Conservation (phyloP, 768 basidiomycete genomes). For the Lactarius quietus region DNA sequence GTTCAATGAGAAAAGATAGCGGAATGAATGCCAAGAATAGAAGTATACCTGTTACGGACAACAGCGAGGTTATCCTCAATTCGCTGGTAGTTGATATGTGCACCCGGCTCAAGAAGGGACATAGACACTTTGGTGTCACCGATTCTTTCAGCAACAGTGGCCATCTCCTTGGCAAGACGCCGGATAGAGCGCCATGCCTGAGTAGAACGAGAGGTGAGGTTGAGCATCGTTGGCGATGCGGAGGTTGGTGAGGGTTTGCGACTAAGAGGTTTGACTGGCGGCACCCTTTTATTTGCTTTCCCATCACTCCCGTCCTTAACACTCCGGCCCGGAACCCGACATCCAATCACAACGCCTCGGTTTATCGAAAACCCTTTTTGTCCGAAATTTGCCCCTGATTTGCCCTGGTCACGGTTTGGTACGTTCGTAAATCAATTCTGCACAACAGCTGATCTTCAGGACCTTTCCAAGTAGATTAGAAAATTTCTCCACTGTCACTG, state of each 20-base stretch:
- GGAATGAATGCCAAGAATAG: not conserved
- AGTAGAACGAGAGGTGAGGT: constrained; percentile 24
- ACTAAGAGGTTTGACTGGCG: not conserved
- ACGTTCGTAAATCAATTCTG: too few relatives aligned
- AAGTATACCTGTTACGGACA: constrained; percentile 69
- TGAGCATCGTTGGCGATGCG: constrained; percentile 26
- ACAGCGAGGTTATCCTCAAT: constrained; percentile 96
- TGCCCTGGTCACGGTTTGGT: too few relatives aligned
- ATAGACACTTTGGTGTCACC: constrained; percentile 89
- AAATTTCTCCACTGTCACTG: too few relatives aligned
- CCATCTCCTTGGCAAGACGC: constrained; percentile 52
- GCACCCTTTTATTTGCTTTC: constrained; percentile 8
- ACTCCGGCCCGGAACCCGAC: constrained; percentile 18
- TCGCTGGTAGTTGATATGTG: constrained; percentile 91
- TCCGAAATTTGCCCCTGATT: not conserved
- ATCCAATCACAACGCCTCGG: constrained; percentile 11
- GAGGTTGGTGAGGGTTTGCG: constrained; percentile 13
- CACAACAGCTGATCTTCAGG: too few relatives aligned
- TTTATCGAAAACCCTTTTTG: not conserved
- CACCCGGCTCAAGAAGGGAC: constrained; percentile 78
- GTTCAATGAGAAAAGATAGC: not conserved
- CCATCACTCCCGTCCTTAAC: constrained; percentile 2
- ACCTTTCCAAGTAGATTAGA: too few relatives aligned
- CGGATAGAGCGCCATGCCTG: constrained; percentile 25
- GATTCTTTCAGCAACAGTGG: constrained; percentile 71